Percentiles rank a stretch among this genome's conserved stretches.
Evolutionary conservation across 106 monocot genomes (phyloP).

Genomic region (Iris macrosiphon): DNA sequence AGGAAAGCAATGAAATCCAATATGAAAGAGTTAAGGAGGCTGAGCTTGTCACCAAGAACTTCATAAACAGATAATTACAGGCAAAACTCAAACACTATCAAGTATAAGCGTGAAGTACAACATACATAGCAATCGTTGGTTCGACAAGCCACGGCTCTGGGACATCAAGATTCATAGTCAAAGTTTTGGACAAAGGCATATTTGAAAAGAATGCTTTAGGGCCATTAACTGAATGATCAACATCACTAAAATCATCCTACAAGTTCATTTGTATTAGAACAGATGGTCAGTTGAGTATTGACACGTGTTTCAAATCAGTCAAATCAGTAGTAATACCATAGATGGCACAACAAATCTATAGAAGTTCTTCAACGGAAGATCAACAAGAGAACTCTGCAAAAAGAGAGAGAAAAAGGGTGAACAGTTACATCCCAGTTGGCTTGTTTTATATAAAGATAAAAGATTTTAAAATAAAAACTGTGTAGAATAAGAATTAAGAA

Average conservation of each 20-base stretch:
- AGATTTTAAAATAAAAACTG: not conserved
- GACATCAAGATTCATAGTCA: conserved; percentile 95
- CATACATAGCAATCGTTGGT: conserved; percentile 69
- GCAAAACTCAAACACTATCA: too few species aligned
- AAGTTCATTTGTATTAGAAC: too few species aligned
- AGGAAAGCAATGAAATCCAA: conserved; percentile 1
- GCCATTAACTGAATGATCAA: conserved; percentile 61
- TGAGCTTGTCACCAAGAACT: too few species aligned
- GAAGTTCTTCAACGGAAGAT: conserved; percentile 86
- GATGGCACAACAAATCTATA: conserved; percentile 82
- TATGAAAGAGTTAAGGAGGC: not conserved
- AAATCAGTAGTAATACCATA: conserved; percentile 30
- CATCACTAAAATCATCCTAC: conserved; percentile 78
- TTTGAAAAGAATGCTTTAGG: conserved; percentile 83
- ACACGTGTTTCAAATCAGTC: too few species aligned
- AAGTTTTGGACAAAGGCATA: conserved; percentile 81
- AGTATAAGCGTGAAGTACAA: too few species aligned
- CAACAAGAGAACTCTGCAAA: conserved; percentile 89
- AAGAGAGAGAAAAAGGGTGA: not conserved
- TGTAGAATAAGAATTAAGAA: too few species aligned
- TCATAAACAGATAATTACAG: too few species aligned
- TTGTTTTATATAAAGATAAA: not conserved
- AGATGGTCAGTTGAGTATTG: too few species aligned
- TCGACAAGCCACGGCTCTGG: conserved; percentile 97
- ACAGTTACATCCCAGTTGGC: too few species aligned